Base-by-base conservation (phyloP, 2,329 filamentous ascomycete genomes). In the Diaporthe sp. region DNA sequence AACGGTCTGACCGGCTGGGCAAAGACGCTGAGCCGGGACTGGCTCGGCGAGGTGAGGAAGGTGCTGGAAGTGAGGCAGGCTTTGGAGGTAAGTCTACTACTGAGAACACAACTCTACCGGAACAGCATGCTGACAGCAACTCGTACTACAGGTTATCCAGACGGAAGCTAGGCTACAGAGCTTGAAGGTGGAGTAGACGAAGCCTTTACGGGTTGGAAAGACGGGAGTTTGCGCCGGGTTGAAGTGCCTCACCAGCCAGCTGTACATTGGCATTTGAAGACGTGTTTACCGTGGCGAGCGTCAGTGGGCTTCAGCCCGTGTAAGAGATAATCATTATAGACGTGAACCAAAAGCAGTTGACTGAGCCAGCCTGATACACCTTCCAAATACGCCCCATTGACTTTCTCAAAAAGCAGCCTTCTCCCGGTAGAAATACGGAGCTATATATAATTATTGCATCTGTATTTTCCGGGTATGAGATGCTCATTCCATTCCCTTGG, bases 21-120 rank as follows among this genome's bases (percentile, higher is more conserved):
- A 65, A 98, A 97, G 89, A 96, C 96, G 55, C 86, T 99, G 82
- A 97, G 95, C 85, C 92, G 94, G 81, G 97, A 99, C 85, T 99
- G 97, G 97, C 86, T 99, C 79, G 90, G 89, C 71, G 97, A 99
- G 88, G 94, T 95, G 77, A 92, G 97, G 83, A 94, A 95, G 86
- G 95, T 98, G 78, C 88, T 99, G 81, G 97, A 99, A 87, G 97
- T 98, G 78, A 93, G 94, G 86, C 97, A 99, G 87, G 97, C 97
- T 81, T 89, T 99, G 81, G 97, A 99, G 85, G 97, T 98, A 85
- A 92, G 93, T 90, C 78, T 75, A 68, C 68, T 74, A 68, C 61
- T 6, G 3, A 9, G 4, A 73, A 22, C 19, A 13, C 25, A 1
- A 44, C 65, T 37, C 22, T 59, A 65, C 42, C 39, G 15, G 58